Evolutionary conservation across 2,329 filamentous ascomycete genomes (phyloP), one percentile per base, ranked within the genome.

Genomic region (Alternaria viburni): DNA sequence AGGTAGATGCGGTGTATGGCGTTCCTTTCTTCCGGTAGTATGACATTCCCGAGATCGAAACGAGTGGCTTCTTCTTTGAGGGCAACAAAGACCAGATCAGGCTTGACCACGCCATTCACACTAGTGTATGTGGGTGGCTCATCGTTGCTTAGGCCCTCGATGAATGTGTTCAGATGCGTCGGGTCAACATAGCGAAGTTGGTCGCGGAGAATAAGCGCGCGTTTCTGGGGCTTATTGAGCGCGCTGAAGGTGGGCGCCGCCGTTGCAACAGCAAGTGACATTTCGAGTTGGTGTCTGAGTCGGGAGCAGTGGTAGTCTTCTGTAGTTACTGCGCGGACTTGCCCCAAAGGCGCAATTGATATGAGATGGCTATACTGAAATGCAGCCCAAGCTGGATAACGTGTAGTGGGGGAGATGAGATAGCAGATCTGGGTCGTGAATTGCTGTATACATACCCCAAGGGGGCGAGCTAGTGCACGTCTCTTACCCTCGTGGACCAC

Each of bases 41-140:
- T 47, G 0, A 79, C 74, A 25, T 79, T 79, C 13, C 76, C 75
- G 2, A 79, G 54, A 25, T 78, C 74, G 54, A 73, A 74, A 9
- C 41, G 60, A 7, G 61, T 70, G 1, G 73, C 74, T 9, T 47
- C 51, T 9, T 69, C 57, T 41, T 72, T 74, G 30, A 78, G 60
- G 3, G 59, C 69, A 23, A 74, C 72, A 10, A 72, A 55, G 2
- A 41, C 36, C 5, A 76, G 66, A 5, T 64, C 58, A n/a, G 76
- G 76, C 5, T 58, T 49, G 19, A 76, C 59, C 13, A 41, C 56
- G 9, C 69, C 68, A 17, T 74, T 70, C n/a, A 73, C 26, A 11
- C 61, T 57, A 28, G 57, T 70, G 62, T 78, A 79, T 9, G 49
- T 62, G 3, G 76, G 76, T 7, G 76, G 76, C 55, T 79, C 77